Conservation (phyloP, 2,329 filamentous ascomycete genomes). For the Trichoderma sp. region DNA sequence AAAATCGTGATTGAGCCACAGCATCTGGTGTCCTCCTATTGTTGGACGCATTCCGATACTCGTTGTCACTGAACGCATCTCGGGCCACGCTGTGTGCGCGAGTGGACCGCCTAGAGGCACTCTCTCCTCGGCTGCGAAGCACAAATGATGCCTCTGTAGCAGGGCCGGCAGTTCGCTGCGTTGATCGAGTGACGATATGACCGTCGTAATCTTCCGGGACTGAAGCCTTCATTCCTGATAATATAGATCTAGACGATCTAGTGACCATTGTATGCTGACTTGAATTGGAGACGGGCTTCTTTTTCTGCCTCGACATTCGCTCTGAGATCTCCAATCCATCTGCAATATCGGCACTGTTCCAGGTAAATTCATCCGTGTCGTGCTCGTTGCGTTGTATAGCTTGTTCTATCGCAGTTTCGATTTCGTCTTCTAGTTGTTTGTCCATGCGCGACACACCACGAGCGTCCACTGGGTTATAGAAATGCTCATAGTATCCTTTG, state of each 20-base stretch:
- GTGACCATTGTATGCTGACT: constrained; percentile 46
- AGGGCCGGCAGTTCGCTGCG: constrained; percentile 38
- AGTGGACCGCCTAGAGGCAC: background rate
- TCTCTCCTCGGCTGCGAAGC: constrained; percentile 32
- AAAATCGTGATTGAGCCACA: constrained; percentile 48
- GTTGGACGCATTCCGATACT: constrained; percentile 26
- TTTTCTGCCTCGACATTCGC: background rate
- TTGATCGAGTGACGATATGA: constrained; percentile 23
- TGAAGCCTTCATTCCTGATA: background rate
- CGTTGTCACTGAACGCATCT: background rate
- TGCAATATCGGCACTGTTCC: constrained; percentile 56
- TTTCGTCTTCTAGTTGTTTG: constrained; percentile 55
- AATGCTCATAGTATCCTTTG: constrained; percentile 60
- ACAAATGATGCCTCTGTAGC: constrained; percentile 58
- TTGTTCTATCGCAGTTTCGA: constrained; percentile 49
- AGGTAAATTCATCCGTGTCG: constrained; percentile 61
- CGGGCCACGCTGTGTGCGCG: background rate
- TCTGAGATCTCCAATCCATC: constrained; percentile 30
- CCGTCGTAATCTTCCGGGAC: background rate
- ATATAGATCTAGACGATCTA: background rate
- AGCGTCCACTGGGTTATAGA: constrained; percentile 62
- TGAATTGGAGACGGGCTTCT: background rate
- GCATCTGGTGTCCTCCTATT: constrained; percentile 20
- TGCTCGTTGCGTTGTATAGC: constrained; percentile 66
- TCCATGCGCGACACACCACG: constrained; percentile 63